Conservation (phyloP, 2,329 filamentous ascomycete genomes). For the Pseudogymnoascus sp. region DNA sequence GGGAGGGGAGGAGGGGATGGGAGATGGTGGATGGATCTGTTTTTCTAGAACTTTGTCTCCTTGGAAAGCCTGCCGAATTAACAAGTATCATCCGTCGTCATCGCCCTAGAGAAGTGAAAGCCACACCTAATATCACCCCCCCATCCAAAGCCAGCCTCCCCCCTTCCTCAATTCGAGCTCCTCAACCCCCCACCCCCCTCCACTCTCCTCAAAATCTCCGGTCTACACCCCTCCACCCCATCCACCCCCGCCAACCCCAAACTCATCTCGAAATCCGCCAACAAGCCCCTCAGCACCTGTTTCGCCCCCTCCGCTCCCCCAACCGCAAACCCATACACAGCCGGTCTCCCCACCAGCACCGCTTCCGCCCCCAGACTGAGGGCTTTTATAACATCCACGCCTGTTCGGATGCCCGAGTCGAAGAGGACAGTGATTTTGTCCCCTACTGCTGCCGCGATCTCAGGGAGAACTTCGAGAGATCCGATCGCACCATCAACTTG, state of each 20-base stretch:
- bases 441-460: constrained; percentile 55
- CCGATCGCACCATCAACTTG: constrained; percentile 49
- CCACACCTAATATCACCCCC: no score
- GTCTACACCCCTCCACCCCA: constrained; percentile 21
- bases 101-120: no score
- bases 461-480: constrained; percentile 48
- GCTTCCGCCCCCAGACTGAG: constrained; percentile 46
- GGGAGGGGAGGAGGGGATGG: no score
- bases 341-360: constrained; percentile 49
- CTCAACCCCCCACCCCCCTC: constrained; percentile 22
- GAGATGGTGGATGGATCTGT: no score
- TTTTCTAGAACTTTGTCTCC: no score
- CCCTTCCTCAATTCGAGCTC: constrained; percentile 17
- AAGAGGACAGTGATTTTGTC: constrained; percentile 52
- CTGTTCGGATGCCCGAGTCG: constrained; percentile 49
- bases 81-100: no score
- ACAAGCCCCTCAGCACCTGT: constrained; percentile 40
- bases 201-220: constrained; percentile 19
- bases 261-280: constrained; percentile 47
- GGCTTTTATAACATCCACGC: constrained; percentile 51
- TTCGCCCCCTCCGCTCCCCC: constrained; percentile 47
- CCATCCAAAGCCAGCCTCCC: no score
- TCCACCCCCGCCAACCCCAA: constrained; percentile 46
- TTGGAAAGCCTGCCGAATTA: no score
- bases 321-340: constrained; percentile 49